Base-by-base conservation (phyloP, 352 stramenopile genomes). In the Phytopythium ostracodes region DNA sequence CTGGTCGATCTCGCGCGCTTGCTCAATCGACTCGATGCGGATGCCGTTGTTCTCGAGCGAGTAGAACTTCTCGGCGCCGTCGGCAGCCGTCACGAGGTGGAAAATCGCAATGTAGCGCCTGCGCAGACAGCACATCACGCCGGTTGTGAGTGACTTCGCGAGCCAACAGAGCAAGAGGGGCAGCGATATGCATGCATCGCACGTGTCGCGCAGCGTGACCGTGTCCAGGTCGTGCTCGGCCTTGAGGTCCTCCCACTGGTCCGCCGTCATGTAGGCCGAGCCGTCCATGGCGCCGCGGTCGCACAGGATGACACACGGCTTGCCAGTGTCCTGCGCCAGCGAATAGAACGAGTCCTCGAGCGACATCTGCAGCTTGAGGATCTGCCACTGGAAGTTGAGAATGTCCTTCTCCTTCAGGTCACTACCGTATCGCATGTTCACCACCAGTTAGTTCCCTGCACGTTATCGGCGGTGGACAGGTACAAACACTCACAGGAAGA, bases 201-300 rank as follows among this genome's bases (percentile, higher is more conserved):
- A 90, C 84, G 85, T 92, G 66, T 94, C 84, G 44, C 84, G 84
- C 29, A 94, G 70, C 33, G 84, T 92, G 53, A 93, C 86, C 14
- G 84, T 92, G 70, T 94, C 84, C n/a, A 94, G 67, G 47, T 92
- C 81, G 71, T 94, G 84, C 58, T 76, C 57, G 35, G 75, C 55
- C 63, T 92, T 94, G 55, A 97, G 71, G 29, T 89, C 81, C 59
- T 96, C 77, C 92, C 96, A 98, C 66, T 94, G 76, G 63, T 97
- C 81, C 11, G 73, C 52, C 6, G 73, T 81, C 75, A 99, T 95
- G 77, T 99, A 99, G 8, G 95, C 96, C 49, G 91, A 87, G 59
- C 95, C 95, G 73, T 99, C 96, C 93, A 99, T 98, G 10, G 94
- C 76, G 46, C 96, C 96, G 46, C 96, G 82, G 76, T 99, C 96